phyloP scores from a whole-genome alignment of 345 rosid species.

The Euphorbia peplus region DNA sequence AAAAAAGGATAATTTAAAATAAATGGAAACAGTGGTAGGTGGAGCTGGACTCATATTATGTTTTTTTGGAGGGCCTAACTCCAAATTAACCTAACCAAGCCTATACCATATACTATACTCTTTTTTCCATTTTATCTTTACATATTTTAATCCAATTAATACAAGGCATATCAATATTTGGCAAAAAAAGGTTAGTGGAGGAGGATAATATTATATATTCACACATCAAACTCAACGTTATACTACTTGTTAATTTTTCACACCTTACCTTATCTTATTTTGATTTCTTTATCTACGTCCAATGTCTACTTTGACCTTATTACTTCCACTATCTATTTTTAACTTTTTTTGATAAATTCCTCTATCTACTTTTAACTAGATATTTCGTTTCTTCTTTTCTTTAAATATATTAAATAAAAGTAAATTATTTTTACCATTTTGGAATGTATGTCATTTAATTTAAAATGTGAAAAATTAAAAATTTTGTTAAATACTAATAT shows the following conservation, averaged over 20 bases:
- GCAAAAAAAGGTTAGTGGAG: background rate
- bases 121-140: no score
- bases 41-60: constrained; percentile 5
- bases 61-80: constrained; percentile 1
- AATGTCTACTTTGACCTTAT: background rate
- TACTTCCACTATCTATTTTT: no score
- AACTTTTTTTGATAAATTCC: no score
- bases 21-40: background rate
- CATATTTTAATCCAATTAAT: background rate
- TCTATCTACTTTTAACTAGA: no score
- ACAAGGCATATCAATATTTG: background rate
- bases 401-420: no score
- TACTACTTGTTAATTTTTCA: background rate
- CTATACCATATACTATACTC: no score
- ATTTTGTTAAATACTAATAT: no score
- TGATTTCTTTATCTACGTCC: background rate
- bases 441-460: no score
- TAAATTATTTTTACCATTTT: no score
- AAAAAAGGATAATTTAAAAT: background rate
- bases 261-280: background rate
- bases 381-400: background rate
- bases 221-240: background rate
- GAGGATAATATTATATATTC: constrained; percentile 16
- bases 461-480: no score
- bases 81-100: constrained; percentile 2